Evolutionary conservation across 148 eudicot genomes (phyloP).

Genomic region (Heliamphora exappendiculata): DNA sequence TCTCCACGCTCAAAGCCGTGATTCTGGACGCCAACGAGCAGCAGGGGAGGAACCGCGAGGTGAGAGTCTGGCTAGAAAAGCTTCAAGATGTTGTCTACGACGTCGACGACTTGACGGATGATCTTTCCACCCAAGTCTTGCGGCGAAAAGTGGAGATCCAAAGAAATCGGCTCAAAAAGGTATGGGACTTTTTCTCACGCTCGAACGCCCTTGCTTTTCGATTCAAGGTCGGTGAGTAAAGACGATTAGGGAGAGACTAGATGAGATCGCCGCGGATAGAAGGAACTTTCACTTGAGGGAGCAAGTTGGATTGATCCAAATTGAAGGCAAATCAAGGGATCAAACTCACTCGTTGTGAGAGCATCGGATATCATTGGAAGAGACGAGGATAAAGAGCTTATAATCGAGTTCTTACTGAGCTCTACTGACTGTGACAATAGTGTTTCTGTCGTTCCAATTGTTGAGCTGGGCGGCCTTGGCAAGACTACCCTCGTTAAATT

Average conservation of each 20-base stretch:
- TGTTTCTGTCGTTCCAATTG: conserved; percentile 23
- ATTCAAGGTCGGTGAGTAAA: not conserved
- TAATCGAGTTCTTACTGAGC: conserved; percentile 18
- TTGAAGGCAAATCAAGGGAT: conserved; percentile 8
- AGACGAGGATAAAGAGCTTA: conserved; percentile 18
- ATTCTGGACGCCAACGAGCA: conserved; percentile 13
- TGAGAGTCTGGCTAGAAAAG: conserved; percentile 13
- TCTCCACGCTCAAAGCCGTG: conserved; percentile 15
- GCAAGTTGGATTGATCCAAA: not conserved
- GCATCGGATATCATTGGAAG: conserved; percentile 24
- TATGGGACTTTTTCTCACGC: not conserved
- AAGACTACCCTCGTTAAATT: conserved; percentile 32
- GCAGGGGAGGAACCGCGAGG: conserved; percentile 4
- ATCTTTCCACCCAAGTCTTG: conserved; percentile 3
- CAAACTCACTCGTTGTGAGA: conserved; percentile 16
- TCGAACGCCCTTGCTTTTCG: conserved; percentile 2
- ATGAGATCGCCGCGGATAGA: conserved; percentile 9
- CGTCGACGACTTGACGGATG: conserved; percentile 13
- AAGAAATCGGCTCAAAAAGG: not conserved
- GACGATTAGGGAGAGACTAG: conserved; percentile 9
- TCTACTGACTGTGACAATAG: conserved; percentile 2
- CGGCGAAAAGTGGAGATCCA: not conserved
- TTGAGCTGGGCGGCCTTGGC: conserved; percentile 32
- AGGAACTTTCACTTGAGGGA: conserved; percentile 4
- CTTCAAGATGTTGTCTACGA: conserved; percentile 9